phyloP scores from a whole-genome alignment of 495 filamentous ascomycete genomes.

The Bathelium albidoporum region DNA sequence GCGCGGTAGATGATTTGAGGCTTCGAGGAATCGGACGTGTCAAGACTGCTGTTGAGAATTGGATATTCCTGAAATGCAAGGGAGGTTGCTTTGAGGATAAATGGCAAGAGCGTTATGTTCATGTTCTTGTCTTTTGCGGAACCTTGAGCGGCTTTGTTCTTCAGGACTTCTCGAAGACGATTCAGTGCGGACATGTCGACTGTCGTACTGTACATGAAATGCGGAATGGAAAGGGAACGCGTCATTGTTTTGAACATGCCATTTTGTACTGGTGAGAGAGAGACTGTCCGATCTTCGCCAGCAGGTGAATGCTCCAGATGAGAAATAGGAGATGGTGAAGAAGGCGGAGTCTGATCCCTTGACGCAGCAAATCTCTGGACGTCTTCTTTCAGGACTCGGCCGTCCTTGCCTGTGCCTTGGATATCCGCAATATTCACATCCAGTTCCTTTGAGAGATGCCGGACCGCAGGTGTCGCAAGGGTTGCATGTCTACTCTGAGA shows the following conservation, averaged over 20 bases:
- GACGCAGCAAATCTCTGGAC: conserved; percentile 54
- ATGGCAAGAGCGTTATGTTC: conserved; percentile 83
- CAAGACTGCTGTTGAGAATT: conserved; percentile 76
- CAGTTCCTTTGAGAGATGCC: conserved; percentile 70
- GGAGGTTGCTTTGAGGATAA: conserved; percentile 90
- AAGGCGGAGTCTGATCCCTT: not conserved
- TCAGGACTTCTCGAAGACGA: conserved; percentile 58
- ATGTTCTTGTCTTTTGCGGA: conserved; percentile 10
- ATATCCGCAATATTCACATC: conserved; percentile 67
- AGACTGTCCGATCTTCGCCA: conserved; percentile 48
- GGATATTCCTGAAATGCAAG: conserved; percentile 72
- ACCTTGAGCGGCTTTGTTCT: conserved; percentile 26
- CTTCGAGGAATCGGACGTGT: conserved; percentile 46
- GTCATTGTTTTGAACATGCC: conserved; percentile 99
- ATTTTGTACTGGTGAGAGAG: conserved; percentile 67
- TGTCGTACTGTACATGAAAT: conserved; percentile 87
- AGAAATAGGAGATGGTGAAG: not conserved
- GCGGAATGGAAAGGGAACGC: conserved; percentile 74
- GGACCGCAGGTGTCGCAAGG: conserved; percentile 85
- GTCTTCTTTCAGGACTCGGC: conserved; percentile 87
- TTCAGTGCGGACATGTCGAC: conserved; percentile 65
- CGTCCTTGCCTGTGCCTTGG: conserved; percentile 80
- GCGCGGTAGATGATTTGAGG: conserved; percentile 61
- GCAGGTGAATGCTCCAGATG: conserved; percentile 18
- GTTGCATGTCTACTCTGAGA: conserved; percentile 44